phyloP scores from a whole-genome alignment of 1,139 yeast genomes.

The Candida anutae region DNA sequence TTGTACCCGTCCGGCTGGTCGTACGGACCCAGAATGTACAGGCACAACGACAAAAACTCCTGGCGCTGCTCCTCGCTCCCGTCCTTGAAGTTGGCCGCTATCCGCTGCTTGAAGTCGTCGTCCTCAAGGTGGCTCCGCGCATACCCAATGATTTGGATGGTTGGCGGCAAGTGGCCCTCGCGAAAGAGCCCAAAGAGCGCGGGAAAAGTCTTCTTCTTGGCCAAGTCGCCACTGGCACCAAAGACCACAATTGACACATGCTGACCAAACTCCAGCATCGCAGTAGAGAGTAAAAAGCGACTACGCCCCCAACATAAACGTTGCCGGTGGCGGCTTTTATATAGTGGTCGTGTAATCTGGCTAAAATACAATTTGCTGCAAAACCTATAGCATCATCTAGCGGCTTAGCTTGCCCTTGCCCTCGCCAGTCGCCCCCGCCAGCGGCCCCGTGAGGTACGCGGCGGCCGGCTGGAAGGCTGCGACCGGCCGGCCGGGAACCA shows the following conservation, averaged over 20 bases:
- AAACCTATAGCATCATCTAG: not conserved
- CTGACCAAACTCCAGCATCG: conserved; percentile 1
- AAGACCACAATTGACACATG: conserved; percentile 74
- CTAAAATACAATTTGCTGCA: conserved; percentile 7
- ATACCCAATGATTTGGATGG: conserved; percentile 77
- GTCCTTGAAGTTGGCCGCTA: conserved; percentile 59
- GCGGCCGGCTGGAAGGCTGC: no score
- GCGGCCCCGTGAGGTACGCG: no score
- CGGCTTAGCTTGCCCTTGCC: no score
- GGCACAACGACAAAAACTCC: conserved; percentile 55
- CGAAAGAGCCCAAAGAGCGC: conserved; percentile 67
- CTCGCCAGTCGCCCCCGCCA: no score
- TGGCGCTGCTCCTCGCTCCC: conserved; percentile 44
- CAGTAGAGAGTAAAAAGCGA: not conserved
- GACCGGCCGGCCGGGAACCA: no score
- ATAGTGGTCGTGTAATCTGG: conserved; percentile 28
- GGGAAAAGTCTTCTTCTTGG: conserved; percentile 91
- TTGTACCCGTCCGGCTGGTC: conserved; percentile 70
- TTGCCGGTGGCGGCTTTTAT: no score
- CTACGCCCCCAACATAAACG: not conserved
- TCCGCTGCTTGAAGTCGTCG: conserved; percentile 60
- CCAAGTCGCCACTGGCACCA: conserved; percentile 96
- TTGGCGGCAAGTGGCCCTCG: conserved; percentile 68
- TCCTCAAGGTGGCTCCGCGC: conserved; percentile 73
- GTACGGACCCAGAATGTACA: conserved; percentile 73